phyloP scores from a whole-genome alignment of 495 filamentous ascomycete species.

The Trichoderma erinaceum region DNA sequence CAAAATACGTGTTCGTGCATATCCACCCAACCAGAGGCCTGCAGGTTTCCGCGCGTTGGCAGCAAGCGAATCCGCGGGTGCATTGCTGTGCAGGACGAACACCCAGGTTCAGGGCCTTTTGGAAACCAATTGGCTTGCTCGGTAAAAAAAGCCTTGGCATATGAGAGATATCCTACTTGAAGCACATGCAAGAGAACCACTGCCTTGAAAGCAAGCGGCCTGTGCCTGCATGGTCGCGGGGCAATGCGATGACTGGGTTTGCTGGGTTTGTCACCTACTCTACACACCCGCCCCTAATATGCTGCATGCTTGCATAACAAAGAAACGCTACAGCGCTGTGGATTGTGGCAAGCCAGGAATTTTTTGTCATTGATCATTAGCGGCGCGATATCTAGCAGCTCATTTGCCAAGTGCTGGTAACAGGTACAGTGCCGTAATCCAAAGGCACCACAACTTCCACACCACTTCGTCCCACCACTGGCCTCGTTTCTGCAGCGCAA shows the following conservation, averaged over 20 bases:
- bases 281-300: neutral
- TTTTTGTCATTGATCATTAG: no score
- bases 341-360: neutral
- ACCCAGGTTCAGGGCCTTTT: neutral
- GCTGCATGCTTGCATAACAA: neutral
- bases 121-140: neutral
- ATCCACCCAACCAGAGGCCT: neutral
- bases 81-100: neutral
- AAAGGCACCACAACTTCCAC: slow-evolving; percentile 26
- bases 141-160: neutral
- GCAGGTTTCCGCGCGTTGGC: neutral
- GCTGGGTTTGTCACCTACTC: neutral
- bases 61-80: neutral
- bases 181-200: neutral
- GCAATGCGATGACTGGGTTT: neutral
- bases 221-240: slow-evolving; percentile 2
- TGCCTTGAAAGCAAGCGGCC: neutral
- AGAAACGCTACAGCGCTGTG: neutral
- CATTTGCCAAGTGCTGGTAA: neutral
- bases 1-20: no score
- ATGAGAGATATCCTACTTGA: neutral
- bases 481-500: slow-evolving; percentile 21
- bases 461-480: slow-evolving; percentile 18
- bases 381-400: neutral
- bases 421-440: slow-evolving; percentile 18